phyloP scores from a whole-genome alignment of 106 monocot species.

The Dendrobium officinale region DNA sequence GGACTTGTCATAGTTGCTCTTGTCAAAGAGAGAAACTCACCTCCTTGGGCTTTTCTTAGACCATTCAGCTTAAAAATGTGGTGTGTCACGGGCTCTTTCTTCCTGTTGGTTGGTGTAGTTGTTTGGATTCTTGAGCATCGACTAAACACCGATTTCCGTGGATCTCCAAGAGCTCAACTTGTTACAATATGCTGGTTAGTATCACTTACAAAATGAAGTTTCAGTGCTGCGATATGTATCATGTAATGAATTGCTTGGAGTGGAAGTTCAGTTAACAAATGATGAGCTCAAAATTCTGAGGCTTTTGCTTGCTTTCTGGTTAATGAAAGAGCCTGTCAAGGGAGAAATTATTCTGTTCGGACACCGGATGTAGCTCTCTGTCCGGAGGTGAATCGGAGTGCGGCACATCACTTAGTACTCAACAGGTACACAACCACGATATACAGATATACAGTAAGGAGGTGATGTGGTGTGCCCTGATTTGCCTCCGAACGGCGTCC shows the following conservation, averaged over 20 bases:
- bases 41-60: slow-evolving; percentile 61
- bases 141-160: slow-evolving; percentile 40
- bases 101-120: slow-evolving; percentile 42
- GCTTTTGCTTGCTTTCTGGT: neutral
- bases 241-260: neutral
- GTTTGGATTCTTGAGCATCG: slow-evolving; percentile 69
- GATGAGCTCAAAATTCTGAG: neutral
- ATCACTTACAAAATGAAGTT: neutral
- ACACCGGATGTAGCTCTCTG: too few relatives aligned
- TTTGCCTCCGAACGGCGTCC: too few relatives aligned
- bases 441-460: too few relatives aligned
- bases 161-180: slow-evolving; percentile 35
- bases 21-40: slow-evolving; percentile 23
- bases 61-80: slow-evolving; percentile 57
- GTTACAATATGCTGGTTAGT: slow-evolving; percentile 54
- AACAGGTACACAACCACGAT: too few relatives aligned
- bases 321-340: too few relatives aligned
- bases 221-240: neutral
- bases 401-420: too few relatives aligned
- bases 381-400: too few relatives aligned
- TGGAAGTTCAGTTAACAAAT: neutral
- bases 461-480: too few relatives aligned
- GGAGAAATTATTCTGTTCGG: too few relatives aligned
- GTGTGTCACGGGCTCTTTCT: slow-evolving; percentile 46
- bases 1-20: slow-evolving; percentile 53